These are phyloP conservation scores for Lentithecium fluviatile DNA, from an alignment of 495 filamentous ascomycete species.

Conservation along the genomic window DNA sequence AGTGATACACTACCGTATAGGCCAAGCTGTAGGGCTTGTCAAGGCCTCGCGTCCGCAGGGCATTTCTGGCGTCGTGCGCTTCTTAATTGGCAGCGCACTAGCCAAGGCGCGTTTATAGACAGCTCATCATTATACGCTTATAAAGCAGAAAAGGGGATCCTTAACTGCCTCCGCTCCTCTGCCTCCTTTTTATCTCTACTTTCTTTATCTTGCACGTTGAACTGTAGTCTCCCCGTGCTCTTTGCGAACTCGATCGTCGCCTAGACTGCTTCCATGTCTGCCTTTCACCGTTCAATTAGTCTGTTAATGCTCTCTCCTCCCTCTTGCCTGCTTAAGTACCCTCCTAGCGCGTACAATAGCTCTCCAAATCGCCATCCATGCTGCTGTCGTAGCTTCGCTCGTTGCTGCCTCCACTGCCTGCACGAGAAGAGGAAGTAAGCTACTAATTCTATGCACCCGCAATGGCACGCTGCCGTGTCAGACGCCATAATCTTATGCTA, in stretches of 20 bases:
- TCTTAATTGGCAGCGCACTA: constrained; percentile 26
- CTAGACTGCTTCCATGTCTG: constrained; percentile 26
- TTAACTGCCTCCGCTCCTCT: constrained; percentile 7
- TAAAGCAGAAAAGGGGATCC: constrained; percentile 10
- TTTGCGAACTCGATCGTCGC: constrained; percentile 25
- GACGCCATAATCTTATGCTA: constrained; percentile 26
- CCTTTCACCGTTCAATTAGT: constrained; percentile 31
- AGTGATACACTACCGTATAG: too few relatives aligned
- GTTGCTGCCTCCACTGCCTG: constrained; percentile 20
- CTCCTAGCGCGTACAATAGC: constrained; percentile 31
- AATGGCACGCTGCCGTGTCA: constrained; percentile 27
- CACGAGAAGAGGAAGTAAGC: constrained; percentile 31
- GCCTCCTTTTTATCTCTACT: constrained; percentile 15
- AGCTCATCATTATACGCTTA: neutral
- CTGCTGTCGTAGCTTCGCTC: constrained; percentile 18
- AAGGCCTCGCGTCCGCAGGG: constrained; percentile 15
- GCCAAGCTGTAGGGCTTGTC: neutral
- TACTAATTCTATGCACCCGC: constrained; percentile 21
- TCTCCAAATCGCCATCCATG: constrained; percentile 28
- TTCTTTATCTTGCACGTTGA: constrained; percentile 8
- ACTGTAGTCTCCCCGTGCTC: constrained; percentile 9
- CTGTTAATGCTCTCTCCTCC: constrained; percentile 29
- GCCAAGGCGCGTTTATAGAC: constrained; percentile 18
- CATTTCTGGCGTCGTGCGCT: constrained; percentile 21
- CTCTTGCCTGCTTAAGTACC: constrained; percentile 27